A percentile compares a stretch with the other conserved stretches of the same genome.
Conservation (phyloP, 2,329 filamentous ascomycete species). For the Neophaeococcomyces mojaviensis region DNA sequence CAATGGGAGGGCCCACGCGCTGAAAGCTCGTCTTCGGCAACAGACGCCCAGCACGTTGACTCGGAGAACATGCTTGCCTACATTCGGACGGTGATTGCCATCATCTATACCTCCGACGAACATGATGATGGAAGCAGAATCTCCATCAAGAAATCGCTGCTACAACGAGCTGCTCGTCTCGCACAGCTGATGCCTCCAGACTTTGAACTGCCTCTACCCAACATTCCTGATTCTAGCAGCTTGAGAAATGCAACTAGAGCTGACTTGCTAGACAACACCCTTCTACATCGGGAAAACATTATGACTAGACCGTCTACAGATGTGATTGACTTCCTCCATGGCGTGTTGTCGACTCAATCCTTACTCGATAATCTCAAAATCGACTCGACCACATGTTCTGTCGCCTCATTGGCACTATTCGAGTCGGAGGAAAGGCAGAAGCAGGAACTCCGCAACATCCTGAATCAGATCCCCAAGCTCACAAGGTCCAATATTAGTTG, state of each 20-base stretch:
- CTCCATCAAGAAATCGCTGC: conserved; percentile 8
- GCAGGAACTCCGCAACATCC: conserved; percentile 45
- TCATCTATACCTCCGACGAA: conserved; percentile 48
- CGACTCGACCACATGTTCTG: conserved; percentile 29
- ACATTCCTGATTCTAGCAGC: conserved; percentile 18
- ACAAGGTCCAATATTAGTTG: conserved; percentile 42
- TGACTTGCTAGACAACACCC: conserved; percentile 35
- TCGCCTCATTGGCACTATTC: conserved; percentile 46
- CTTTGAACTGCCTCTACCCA: conserved; percentile 9
- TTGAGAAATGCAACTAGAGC: conserved; percentile 33
- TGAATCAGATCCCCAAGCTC: conserved; percentile 40
- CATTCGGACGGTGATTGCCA: conserved; percentile 52
- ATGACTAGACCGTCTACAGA: conserved; percentile 34
- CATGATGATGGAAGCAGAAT: conserved; percentile 1
- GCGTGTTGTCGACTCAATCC: conserved; percentile 34
- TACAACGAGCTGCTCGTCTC: conserved; percentile 44
- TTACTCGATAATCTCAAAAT: conserved; percentile 35
- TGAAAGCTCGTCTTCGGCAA: conserved; percentile 53
- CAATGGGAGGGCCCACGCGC: conserved; percentile 52
- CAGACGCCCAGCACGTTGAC: conserved; percentile 33
- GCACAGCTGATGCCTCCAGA: conserved; percentile 32
- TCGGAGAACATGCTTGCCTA: conserved; percentile 42
- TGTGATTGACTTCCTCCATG: conserved; percentile 35
- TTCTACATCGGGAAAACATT: conserved; percentile 33
- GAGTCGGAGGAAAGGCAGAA: conserved; percentile 46